Evolutionary conservation across 352 stramenopile species (phyloP), one percentile per base, ranked within the genome.

Genomic region (Phytophthora melonis): DNA sequence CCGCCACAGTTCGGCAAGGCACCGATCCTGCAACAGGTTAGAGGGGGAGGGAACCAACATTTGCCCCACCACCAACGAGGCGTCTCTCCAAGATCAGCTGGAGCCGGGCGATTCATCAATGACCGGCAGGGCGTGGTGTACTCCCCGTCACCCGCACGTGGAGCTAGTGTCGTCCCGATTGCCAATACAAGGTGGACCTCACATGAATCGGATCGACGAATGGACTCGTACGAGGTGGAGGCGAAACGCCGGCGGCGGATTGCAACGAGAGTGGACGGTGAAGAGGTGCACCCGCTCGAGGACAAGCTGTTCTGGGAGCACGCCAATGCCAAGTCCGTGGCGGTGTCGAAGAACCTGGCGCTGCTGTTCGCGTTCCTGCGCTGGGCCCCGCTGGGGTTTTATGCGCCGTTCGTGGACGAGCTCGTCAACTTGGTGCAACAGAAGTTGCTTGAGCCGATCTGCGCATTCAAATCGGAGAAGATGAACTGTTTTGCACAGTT

Each of bases 301-400:
- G 81, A 90, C 55, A 80, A 78, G n/a, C 65, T 92, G 55, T 62
- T 81, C 9, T 90, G 84, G 85, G 83, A 88, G 19, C 76, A 90
- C 68, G 62, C 68, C 2, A 81, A 91, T 72, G 43, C 65, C 3
- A 10, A 55, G 8, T 59, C 72, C 1, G 79, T 91, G n/a, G 74
- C 74, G 2, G 70, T 82, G 10, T 87, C 83, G 5, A 91, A 90
- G 72, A 92, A 92, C 67, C 66, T 93, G 60, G 78, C 81, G n/a
- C 67, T 93, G 16, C 49, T 91, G 7, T 77, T 72, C 53, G 75
- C 73, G 21, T 91, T 93, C 21, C 23, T 82, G 9, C 54, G 78
- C 41, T 92, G 83, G 84, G 82, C 78, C 9, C 83, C 83, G 6
- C 50, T 93, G 19, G 57, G 76, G 0, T 52, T 78, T 2, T 91